Conservation (phyloP, 2,329 filamentous ascomycete genomes). For the Chaetomium globosum region DNA sequence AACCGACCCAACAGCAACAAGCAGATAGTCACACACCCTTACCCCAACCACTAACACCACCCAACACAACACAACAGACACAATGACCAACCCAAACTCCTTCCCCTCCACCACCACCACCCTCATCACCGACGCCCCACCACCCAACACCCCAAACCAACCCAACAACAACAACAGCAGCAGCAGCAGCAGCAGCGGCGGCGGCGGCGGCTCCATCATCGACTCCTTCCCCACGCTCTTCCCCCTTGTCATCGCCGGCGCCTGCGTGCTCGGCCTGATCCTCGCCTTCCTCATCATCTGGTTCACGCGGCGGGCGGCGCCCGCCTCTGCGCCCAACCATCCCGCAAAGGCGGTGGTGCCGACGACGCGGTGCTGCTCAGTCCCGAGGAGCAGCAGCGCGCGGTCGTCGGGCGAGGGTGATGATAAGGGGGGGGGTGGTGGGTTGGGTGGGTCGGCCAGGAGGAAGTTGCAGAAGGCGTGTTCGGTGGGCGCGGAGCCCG, state of each 20-base stretch:
- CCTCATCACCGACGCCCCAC: neutral
- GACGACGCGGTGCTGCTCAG: neutral
- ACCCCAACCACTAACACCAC: neutral
- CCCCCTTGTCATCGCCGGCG: constrained; percentile 53
- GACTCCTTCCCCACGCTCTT: constrained; percentile 43
- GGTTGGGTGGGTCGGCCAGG: neutral
- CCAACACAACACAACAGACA: neutral
- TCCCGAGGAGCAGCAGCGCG: neutral
- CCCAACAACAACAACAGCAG: neutral
- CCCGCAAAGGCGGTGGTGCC: neutral
- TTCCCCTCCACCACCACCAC: neutral
- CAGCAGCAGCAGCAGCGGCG: too few relatives aligned
- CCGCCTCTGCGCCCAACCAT: neutral
- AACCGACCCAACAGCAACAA: neutral
- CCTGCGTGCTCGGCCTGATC: constrained; percentile 48
- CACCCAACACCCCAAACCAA: neutral
- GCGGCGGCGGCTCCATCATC: constrained; percentile 32
- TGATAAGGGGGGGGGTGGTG: neutral
- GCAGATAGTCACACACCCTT: neutral
- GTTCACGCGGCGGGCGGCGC: constrained; percentile 29
- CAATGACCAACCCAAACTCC: neutral
- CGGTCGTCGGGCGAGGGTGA: neutral
- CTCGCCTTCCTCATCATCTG: constrained; percentile 50
- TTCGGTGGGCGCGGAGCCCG: neutral
- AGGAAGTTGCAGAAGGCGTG: constrained; percentile 21